Conservation (phyloP, 352 stramenopile genomes). For the Ophiocytium majus region DNA sequence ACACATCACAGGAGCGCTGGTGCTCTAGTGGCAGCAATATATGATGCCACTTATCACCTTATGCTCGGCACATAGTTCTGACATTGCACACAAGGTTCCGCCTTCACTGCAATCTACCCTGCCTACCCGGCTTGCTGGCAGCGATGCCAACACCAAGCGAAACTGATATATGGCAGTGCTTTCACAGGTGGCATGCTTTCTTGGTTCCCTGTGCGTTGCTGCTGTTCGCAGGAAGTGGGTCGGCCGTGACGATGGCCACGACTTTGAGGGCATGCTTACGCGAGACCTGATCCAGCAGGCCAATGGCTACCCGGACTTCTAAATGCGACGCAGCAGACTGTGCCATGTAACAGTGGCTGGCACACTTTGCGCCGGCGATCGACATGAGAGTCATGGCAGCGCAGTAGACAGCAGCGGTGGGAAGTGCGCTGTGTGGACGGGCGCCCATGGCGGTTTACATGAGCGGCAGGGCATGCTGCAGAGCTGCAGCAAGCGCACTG, state of each 20-base stretch:
- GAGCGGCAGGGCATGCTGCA: no score
- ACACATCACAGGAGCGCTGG: not conserved
- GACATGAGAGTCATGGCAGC: no score
- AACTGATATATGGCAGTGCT: no score
- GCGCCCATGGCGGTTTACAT: no score
- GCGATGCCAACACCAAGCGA: not conserved
- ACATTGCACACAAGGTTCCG: not conserved
- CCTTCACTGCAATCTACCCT: not conserved
- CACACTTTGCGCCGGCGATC: no score
- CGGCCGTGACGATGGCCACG: slow-evolving; percentile 16
- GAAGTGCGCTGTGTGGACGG: no score
- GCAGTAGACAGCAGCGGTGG: no score
- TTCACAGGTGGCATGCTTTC: no score
- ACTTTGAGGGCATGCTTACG: slow-evolving; percentile 44
- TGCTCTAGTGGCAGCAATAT: not conserved
- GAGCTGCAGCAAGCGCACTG: no score
- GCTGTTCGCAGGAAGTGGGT: slow-evolving; percentile 28
- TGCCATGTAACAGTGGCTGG: no score
- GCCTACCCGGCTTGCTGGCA: not conserved
- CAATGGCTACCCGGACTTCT: slow-evolving; percentile 35
- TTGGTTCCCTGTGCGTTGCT: no score
- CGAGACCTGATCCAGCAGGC: slow-evolving; percentile 38
- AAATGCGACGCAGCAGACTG: no score
- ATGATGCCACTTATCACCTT: not conserved
- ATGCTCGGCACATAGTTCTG: not conserved